A percentile compares a stretch with the other conserved stretches of the same genome.
Conservation (phyloP, 1,284 basidiomycete genomes). For the Inonotus obliquus region DNA sequence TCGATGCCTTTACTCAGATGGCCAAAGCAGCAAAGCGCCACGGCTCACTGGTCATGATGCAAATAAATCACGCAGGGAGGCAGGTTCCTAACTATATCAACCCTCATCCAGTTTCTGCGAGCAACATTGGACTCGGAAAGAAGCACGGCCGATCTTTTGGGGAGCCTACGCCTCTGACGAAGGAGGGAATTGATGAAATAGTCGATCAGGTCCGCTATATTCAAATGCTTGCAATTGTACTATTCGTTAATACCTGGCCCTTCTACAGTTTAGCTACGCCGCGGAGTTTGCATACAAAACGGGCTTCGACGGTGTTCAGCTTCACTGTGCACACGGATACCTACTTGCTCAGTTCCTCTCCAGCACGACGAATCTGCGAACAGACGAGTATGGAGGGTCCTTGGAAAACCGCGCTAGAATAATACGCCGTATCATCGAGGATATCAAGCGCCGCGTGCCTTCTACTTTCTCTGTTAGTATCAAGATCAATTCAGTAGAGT, state of each 20-base stretch:
- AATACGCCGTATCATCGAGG: conserved; percentile 31
- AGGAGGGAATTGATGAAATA: conserved; percentile 30
- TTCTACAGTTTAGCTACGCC: conserved; percentile 27
- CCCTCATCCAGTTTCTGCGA: conserved; percentile 29
- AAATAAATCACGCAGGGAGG: conserved; percentile 37
- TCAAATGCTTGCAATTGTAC: background rate
- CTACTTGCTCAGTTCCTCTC: conserved; percentile 22
- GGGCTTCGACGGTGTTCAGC: conserved; percentile 33
- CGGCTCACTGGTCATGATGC: conserved; percentile 35
- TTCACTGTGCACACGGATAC: conserved; percentile 20
- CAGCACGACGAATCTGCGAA: conserved; percentile 35
- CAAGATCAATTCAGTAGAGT: conserved; percentile 41
- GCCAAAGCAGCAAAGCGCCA: conserved; percentile 34
- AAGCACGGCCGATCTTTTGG: conserved; percentile 22
- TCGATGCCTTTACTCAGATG: conserved; percentile 30
- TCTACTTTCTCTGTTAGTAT: conserved; percentile 39
- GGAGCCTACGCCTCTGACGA: conserved; percentile 27
- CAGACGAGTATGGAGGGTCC: conserved; percentile 44
- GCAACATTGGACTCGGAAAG: conserved; percentile 23
- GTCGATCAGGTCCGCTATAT: conserved; percentile 21
- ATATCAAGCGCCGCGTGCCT: conserved; percentile 31
- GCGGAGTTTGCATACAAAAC: conserved; percentile 31
- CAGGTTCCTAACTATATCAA: conserved; percentile 23
- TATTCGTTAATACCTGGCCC: background rate
- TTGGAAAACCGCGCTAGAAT: conserved; percentile 38